Percentiles rank a stretch among this genome's conserved stretches.
phyloP scores from a whole-genome alignment of 78 protist genomes.

The Isochrysis galbana region DNA sequence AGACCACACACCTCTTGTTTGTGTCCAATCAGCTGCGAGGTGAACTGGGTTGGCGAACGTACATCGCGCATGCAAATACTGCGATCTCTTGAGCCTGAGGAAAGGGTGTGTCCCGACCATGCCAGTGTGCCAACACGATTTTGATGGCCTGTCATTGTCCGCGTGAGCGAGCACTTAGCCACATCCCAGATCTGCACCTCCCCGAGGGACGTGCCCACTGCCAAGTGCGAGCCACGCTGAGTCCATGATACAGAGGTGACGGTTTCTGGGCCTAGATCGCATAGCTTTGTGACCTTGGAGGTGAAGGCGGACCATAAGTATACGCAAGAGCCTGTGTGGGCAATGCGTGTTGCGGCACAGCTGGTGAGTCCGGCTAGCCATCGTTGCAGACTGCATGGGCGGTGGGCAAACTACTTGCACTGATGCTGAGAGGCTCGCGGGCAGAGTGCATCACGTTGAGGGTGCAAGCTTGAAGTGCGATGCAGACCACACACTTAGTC shows the following conservation, averaged over 20 bases:
- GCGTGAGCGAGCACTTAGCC: neutral
- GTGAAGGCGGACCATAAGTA: constrained; percentile 58
- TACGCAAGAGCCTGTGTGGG: constrained; percentile 37
- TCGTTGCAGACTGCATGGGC: too few relatives aligned
- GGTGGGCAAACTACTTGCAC: too few relatives aligned
- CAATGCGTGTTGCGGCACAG: too few relatives aligned
- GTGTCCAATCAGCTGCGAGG: constrained; percentile 27
- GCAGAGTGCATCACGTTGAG: too few relatives aligned
- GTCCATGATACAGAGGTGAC: constrained; percentile 35
- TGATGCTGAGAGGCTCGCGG: too few relatives aligned
- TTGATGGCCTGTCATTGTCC: constrained; percentile 54
- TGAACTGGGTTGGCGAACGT: neutral
- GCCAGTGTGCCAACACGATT: constrained; percentile 40
- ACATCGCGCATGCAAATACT: constrained; percentile 25
- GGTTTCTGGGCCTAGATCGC: constrained; percentile 21
- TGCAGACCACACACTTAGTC: constrained; percentile 43
- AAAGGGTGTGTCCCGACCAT: constrained; percentile 50
- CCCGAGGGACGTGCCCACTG: constrained; percentile 55
- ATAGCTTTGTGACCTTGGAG: constrained; percentile 39
- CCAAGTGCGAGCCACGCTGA: constrained; percentile 25
- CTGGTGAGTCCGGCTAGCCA: too few relatives aligned
- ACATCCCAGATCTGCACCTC: constrained; percentile 58
- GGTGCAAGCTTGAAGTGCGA: too few relatives aligned
- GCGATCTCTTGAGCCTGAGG: constrained; percentile 44
- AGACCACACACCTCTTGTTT: constrained; percentile 65